Evolutionary conservation across 2,329 filamentous ascomycete species (phyloP).

Genomic region (Lachnellula suecica): DNA sequence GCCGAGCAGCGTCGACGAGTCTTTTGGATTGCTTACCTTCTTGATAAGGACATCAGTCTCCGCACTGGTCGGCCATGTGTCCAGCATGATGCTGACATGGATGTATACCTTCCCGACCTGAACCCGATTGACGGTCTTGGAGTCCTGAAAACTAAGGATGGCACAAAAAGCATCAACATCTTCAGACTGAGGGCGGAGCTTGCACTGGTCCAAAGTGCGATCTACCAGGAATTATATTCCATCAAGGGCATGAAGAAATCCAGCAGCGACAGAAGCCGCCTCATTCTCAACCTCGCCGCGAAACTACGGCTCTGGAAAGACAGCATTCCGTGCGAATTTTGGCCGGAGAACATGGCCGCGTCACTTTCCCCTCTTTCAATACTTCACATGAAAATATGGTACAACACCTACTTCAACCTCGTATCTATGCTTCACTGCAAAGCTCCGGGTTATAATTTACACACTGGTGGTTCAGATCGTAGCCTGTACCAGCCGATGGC

Average conservation of each 20-base stretch:
- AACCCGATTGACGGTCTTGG: conserved; percentile 91
- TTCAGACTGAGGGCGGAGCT: conserved; percentile 94
- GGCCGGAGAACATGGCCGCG: too few species aligned
- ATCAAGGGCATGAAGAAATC: conserved; percentile 89
- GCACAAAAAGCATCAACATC: conserved; percentile 89
- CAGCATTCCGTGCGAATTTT: conserved; percentile 88
- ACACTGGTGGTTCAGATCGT: too few species aligned
- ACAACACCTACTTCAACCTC: too few species aligned
- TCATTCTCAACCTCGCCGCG: conserved; percentile 90
- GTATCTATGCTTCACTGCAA: too few species aligned
- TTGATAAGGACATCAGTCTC: conserved; percentile 73
- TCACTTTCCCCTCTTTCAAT: too few species aligned
- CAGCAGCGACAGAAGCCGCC: conserved; percentile 89
- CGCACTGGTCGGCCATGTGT: conserved; percentile 70
- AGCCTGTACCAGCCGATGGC: too few species aligned
- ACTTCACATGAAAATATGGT: too few species aligned
- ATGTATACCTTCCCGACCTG: conserved; percentile 89
- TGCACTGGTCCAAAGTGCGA: conserved; percentile 85
- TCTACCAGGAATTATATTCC: conserved; percentile 91
- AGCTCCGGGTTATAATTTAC: too few species aligned
- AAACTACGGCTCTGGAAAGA: conserved; percentile 96
- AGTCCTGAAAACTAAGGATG: conserved; percentile 86
- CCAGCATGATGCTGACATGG: conserved; percentile 84
- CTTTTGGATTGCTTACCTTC: conserved; percentile 74
- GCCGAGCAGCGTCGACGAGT: conserved; percentile 84